Conservation (phyloP, 352 stramenopile species). For the Globisporangium acanthophoron region DNA sequence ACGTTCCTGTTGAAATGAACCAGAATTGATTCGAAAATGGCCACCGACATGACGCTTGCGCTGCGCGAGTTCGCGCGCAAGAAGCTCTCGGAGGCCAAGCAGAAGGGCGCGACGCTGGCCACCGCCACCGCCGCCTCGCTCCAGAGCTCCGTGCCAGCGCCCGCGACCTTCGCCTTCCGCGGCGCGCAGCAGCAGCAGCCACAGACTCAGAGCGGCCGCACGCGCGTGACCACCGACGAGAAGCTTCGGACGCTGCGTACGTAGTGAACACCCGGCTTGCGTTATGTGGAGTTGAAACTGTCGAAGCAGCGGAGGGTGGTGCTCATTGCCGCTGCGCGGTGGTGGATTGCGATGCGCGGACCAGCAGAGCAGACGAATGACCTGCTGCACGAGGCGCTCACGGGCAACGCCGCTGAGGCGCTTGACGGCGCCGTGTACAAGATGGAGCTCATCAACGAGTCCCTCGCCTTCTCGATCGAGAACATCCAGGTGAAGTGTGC, state of each 20-base stretch:
- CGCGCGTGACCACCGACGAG: slow-evolving; percentile 28
- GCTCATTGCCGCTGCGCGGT: not conserved
- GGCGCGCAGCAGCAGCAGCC: slow-evolving; percentile 8
- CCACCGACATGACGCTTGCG: slow-evolving; percentile 56
- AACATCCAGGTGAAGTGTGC: slow-evolving; percentile 44
- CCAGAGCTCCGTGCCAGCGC: slow-evolving; percentile 35
- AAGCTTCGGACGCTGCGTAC: slow-evolving; percentile 26
- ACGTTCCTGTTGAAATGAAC: not conserved
- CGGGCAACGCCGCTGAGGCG: slow-evolving; percentile 23
- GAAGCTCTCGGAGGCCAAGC: slow-evolving; percentile 66
- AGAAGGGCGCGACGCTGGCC: slow-evolving; percentile 54
- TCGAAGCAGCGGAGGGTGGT: too few species aligned
- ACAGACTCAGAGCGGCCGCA: not conserved
- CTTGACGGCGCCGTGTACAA: slow-evolving; percentile 56
- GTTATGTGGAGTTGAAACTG: too few species aligned
- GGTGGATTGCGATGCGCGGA: not conserved
- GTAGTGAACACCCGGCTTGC: not conserved
- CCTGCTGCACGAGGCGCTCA: slow-evolving; percentile 26
- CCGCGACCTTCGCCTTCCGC: slow-evolving; percentile 34
- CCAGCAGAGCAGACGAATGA: slow-evolving; percentile 41
- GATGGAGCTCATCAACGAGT: slow-evolving; percentile 78
- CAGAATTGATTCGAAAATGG: slow-evolving; percentile 22
- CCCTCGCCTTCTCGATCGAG: slow-evolving; percentile 73
- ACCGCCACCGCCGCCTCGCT: slow-evolving; percentile 45
- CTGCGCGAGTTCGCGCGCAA: slow-evolving; percentile 71